Evolutionary conservation across 257 asterid species (phyloP).

Genomic region (Solanum paucissectum): DNA sequence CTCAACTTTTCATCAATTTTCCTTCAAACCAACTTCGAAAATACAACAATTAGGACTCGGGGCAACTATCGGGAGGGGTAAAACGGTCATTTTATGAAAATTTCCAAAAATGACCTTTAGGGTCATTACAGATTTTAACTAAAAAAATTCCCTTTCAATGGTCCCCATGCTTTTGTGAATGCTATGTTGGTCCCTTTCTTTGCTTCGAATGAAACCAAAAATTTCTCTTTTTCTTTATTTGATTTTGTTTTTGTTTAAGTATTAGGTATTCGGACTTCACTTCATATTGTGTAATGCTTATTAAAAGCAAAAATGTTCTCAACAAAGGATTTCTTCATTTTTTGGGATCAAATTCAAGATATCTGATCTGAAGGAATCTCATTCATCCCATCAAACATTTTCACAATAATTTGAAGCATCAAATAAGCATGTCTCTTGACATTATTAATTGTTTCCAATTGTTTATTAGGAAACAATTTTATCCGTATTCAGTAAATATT

Average conservation of each 20-base stretch:
- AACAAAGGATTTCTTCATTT: neutral
- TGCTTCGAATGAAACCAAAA: neutral
- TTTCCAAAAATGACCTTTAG: too few species aligned
- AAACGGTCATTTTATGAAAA: too few species aligned
- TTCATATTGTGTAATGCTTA: neutral
- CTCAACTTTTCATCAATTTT: too few species aligned
- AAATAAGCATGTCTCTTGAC: neutral
- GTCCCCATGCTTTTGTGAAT: neutral
- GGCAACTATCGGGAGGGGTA: too few species aligned
- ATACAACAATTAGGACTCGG: too few species aligned
- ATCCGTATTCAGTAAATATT: neutral
- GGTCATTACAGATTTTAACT: too few species aligned
- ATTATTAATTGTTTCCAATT: neutral
- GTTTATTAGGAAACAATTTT: neutral
- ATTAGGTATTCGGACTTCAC: neutral
- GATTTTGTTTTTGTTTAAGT: neutral
- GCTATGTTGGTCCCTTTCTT: neutral
- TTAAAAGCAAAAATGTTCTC: neutral
- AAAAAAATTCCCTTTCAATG: too few species aligned
- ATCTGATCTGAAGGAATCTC: neutral
- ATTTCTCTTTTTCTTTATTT: neutral
- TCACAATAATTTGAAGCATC: neutral
- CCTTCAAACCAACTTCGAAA: too few species aligned
- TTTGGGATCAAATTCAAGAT: neutral
- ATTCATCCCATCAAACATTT: neutral